Base-by-base conservation (phyloP, 768 basidiomycete species). In the Lentinus brumalis region DNA sequence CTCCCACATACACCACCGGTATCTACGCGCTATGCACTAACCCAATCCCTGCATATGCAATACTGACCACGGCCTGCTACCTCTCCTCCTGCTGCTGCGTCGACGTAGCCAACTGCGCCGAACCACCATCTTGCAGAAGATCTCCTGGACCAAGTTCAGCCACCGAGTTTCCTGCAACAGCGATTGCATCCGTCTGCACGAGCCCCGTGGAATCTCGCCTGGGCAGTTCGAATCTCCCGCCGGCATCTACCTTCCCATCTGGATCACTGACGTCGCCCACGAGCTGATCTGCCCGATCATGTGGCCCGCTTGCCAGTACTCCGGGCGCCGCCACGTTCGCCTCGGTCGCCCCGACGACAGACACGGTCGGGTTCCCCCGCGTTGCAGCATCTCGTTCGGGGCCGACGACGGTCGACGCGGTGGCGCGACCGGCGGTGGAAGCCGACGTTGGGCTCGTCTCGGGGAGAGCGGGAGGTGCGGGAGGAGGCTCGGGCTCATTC, bases 401-500 rank as follows among this genome's bases (percentile, higher is more conserved):
- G 35, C 35, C 35, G 35, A 35, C 35, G 35, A 7, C 35, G 35
- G 35, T 11, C 35, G 11, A 35, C 35, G 35, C 11, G 35, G 35
- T 35, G 35, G 35, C 35, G 35, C 7, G 35, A 35, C 7, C 35
- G 35, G 35, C 7, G 35, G 6, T 35, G 11, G 35, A 6, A 6
- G 7, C 35, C 7, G 35, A 35, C 11, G 11, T 11, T 35, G 35
- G 7, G 35, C 35, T 35, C 1, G 35, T 11, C 7, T 35, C 35
- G 35, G 35, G 35, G 35, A 35, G 35, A 35, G 35, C 11, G 1
- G 1, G 35, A 6, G 7, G 7, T 7, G 35, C 35, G 35, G 35
- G 35, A 35, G 35, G 35, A 35, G 7, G 7, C 35, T 35, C 51
- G 56, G 64, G 31, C 72, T 65, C 71, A 62, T 62, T 60, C 26